Percentiles rank a stretch among this genome's conserved stretches.
Conservation (phyloP, 2,329 filamentous ascomycete species). For the Gnomoniopsis smithogilvyi region DNA sequence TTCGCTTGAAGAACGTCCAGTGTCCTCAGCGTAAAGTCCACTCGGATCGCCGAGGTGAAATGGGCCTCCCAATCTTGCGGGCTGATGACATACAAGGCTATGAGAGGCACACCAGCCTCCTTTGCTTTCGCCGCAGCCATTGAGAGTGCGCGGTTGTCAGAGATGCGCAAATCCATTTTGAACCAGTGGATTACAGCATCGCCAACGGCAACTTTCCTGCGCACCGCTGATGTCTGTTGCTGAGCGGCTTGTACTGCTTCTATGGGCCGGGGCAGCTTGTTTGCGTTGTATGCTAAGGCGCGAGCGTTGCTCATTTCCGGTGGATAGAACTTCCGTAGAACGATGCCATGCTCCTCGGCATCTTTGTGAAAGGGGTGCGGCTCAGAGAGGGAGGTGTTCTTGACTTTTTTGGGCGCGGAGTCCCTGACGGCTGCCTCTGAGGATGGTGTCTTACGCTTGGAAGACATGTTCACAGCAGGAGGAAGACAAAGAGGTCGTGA, state of each 20-base stretch:
- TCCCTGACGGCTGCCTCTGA: neutral
- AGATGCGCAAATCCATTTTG: constrained; percentile 72
- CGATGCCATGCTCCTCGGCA: constrained; percentile 56
- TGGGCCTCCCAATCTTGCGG: constrained; percentile 86
- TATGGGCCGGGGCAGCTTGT: constrained; percentile 69
- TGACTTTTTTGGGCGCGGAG: constrained; percentile 7
- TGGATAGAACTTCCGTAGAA: constrained; percentile 75
- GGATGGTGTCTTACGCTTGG: constrained; percentile 20
- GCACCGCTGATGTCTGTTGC: constrained; percentile 52
- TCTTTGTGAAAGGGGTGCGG: constrained; percentile 45
- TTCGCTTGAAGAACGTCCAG: constrained; percentile 63
- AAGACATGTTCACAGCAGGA: constrained; percentile 3
- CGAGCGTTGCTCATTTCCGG: constrained; percentile 81
- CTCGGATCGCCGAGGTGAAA: constrained; percentile 65
- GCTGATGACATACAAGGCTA: constrained; percentile 75
- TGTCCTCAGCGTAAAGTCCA: constrained; percentile 79
- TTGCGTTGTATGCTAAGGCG: constrained; percentile 69
- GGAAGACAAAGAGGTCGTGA: neutral
- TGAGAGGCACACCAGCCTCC: constrained; percentile 54
- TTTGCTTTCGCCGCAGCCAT: constrained; percentile 56
- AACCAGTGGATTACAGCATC: constrained; percentile 84
- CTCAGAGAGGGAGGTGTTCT: constrained; percentile 18
- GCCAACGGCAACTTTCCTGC: constrained; percentile 50
- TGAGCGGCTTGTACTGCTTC: constrained; percentile 62
- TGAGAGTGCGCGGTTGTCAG: constrained; percentile 70